Base-by-base conservation (phyloP, 139 green algal species). In the Asterochloris erici region DNA sequence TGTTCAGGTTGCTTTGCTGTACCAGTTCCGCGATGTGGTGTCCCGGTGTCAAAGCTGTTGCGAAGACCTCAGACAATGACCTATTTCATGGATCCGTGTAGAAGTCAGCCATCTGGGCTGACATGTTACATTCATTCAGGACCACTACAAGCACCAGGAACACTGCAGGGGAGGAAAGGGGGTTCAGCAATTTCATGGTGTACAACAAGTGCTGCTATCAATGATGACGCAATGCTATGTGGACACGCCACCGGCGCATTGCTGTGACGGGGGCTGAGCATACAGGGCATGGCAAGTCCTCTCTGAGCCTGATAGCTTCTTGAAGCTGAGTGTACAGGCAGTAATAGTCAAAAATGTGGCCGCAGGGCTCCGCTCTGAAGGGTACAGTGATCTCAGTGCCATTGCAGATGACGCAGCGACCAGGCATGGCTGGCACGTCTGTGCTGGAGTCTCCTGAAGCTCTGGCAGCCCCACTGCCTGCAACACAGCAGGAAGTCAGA, bases 321-420 rank as follows among this genome's bases (percentile, higher is more conserved):
- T 90, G 71, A 21, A 82, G 90, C 70, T 89, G 76, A 19, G 84
- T 77, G 0, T 88, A 69, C 64, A 97, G 81, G 86, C 95, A 98
- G 79, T 96, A 98, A 88, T 98, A 98, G 82, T 95, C 98, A 84
- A 94, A 98, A 6, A 84, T 23, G 79, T 98, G 94, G 16, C 81
- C 29, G 88, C 95, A 98, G 0, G 95, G 95, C n/a, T 92, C n/a
- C 12, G 95, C 94, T 10, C 81, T 71, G 68, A 86, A 93, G 0
- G 93, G 90, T 47, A 87, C 73, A 14, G 91, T 79, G 16, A 93
- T 85, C 6, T 94, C 85, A 1, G 66, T 61, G 10, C 73, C 66
- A 24, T 84, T 81, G 81, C 92, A 97, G n/a, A 94, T 82, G 63
- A 73, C 70, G 77, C 89, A 92, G 80, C 69, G 16, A 1, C 68